Evolutionary conservation across 306 rosid genomes (phyloP).

Genomic region (Abrus precatorius): DNA sequence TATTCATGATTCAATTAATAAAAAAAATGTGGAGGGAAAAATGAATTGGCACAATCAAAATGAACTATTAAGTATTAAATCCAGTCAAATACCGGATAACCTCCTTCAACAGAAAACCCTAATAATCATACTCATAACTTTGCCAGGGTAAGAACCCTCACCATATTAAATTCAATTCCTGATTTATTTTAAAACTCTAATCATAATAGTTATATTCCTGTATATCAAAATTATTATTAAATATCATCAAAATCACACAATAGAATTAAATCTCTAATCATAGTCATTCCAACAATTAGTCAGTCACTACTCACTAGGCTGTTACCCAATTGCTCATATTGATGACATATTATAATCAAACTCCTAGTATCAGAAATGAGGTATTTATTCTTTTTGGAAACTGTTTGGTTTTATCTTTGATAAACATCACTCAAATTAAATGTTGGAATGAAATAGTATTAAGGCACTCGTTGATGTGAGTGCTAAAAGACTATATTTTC

Average conservation of each 20-base stretch:
- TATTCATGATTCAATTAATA: no score
- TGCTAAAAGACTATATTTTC: slow-evolving; percentile 34
- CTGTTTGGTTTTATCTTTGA: neutral
- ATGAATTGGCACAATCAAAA: no score
- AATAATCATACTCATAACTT: neutral
- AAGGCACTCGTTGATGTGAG: neutral
- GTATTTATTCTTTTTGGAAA: slow-evolving; percentile 1
- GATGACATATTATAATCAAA: slow-evolving; percentile 2
- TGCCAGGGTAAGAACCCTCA: neutral
- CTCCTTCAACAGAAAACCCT: neutral
- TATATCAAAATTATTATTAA: neutral
- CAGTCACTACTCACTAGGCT: neutral
- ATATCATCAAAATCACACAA: slow-evolving; percentile 3
- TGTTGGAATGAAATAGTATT: neutral
- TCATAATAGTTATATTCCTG: neutral
- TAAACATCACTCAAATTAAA: slow-evolving; percentile 19
- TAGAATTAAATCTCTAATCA: slow-evolving; percentile 3
- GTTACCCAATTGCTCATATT: slow-evolving; percentile 32
- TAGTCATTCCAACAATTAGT: neutral
- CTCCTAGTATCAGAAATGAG: neutral
- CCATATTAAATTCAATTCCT: neutral
- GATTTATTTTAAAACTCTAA: slow-evolving; percentile 5
- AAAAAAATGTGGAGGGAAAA: no score
- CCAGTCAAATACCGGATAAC: neutral
- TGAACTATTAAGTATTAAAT: no score